Base-by-base conservation (phyloP, 129 eudicot genomes). In the Helianthus tuberosus region DNA sequence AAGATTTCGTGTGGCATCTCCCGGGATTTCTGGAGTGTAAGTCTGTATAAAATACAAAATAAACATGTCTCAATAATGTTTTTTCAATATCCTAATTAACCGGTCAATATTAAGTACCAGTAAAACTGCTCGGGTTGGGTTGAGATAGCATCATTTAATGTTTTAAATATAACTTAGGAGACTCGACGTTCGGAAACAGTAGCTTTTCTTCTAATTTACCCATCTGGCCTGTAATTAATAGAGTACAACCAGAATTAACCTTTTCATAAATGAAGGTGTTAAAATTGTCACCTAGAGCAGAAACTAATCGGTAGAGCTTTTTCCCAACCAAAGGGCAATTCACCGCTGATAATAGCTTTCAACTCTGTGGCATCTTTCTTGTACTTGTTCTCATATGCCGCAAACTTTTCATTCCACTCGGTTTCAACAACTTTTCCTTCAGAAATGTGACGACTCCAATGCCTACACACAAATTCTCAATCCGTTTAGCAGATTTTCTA, bases 401-500 rank as follows among this genome's bases (percentile, higher is more conserved):
- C 77, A 73, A 87, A 87, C 76, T 79, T 84, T 66, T 77, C 83
- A 29, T 84, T 76, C 89, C 92, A 87, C 44, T 84, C 87, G 6
- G 83, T 75, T 80, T 87, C 89, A 49, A 87, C 57, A 54, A 72
- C 77, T 17, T 77, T 79, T 8, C 89, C 92, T 44, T 76, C 77
- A 39, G 77, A n/a, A 12, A 61, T 61, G 70, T 87, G 92, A 58
- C 80, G 92, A 52, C 85, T 84, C 92, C 89, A 84, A 36, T 87
- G 92, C 89, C 92, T 87, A 73, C 4, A 66, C 39, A 49, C 25
- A 46, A 53, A 23, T 1, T 14, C 44, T 38, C 8, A 11, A 8
- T 20, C 20, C 36, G 14, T 57, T 54, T 53, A 20, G 23, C n/a
- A 0, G 8, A 12, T 35, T 12, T n/a, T 41, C 54, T 57, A 41